Evolutionary conservation across 768 basidiomycete species (phyloP), one percentile per base, ranked within the genome.

Genomic region (Kwoniella newhampshirensis): DNA sequence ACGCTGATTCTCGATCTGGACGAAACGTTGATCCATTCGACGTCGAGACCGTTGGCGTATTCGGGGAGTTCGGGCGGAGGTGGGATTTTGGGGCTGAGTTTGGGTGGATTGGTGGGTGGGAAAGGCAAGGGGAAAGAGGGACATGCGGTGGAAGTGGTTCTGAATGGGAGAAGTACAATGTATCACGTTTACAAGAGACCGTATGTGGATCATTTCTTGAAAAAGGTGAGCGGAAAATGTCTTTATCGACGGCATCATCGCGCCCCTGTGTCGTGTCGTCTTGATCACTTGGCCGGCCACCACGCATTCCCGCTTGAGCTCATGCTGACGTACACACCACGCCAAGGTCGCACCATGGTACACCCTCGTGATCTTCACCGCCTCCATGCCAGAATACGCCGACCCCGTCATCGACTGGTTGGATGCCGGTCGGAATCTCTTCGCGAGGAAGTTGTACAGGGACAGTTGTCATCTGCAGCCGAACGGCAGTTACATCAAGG

Each of bases 371-470:
- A 91, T 99, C 62, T 99, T 94, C 78, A 99, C 96, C 28, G 96
- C 96, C 6, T 97, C 94, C 8, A 91, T 99, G 89, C 88, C 92
- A 71, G 96, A 99, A 78, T 99, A 99, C 75, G 96, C 96, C 60
- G 96, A 99, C 80, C 96, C 96, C 0, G 93, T 99, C 26, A 99
- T 99, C 65, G 96, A 99, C 78, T 99, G 96, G 96, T 80, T 99
- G 51, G 96, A 99, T 73, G 91, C 87, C 52, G 91, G 92, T 3
- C 84, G 91, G 42, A 93, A 92, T 17, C 89, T 98, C 56, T 83
- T 99, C 32, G 84, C 82, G 1, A 87, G 88, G 60, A 85, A 92
- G 32, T 81, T 96, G 62, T 99, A 98, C 78, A 85, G 96, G 60
- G 91, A 96, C 80, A 88, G 90, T 45, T 99, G 96, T 79, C 91